phyloP scores from a whole-genome alignment of 2,329 filamentous ascomycete genomes.

The Aspergillus sergii region DNA sequence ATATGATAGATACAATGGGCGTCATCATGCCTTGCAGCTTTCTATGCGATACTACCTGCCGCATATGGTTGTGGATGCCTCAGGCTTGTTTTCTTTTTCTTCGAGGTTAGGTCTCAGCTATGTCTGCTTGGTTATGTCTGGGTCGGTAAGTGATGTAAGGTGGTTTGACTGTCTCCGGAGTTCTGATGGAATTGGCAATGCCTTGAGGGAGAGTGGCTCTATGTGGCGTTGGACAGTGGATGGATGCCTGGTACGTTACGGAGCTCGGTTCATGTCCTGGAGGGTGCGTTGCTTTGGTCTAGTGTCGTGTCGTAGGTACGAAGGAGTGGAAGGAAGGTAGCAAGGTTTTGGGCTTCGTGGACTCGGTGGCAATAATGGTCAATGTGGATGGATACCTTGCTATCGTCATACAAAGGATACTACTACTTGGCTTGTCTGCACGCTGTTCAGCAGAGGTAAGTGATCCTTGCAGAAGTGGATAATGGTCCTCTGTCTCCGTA shows the following conservation, averaged over 20 bases:
- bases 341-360: background rate
- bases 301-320: background rate
- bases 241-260: background rate
- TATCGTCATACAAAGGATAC: background rate
- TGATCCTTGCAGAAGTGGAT: slow-evolving; percentile 1
- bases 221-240: background rate
- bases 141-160: background rate
- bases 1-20: background rate
- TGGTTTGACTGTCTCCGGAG: background rate
- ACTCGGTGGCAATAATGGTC: background rate
- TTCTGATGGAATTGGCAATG: background rate
- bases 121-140: background rate
- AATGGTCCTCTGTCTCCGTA: background rate
- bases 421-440: background rate
- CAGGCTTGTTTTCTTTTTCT: background rate
- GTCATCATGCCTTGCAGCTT: background rate
- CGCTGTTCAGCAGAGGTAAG: background rate
- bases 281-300: background rate
- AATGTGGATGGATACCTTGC: background rate
- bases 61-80: background rate
- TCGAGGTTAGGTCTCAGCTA: background rate
- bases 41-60: background rate
- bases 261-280: background rate
- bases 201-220: background rate
- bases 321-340: background rate